phyloP scores from a whole-genome alignment of 768 basidiomycete species.

The Kwoniella sp. region DNA sequence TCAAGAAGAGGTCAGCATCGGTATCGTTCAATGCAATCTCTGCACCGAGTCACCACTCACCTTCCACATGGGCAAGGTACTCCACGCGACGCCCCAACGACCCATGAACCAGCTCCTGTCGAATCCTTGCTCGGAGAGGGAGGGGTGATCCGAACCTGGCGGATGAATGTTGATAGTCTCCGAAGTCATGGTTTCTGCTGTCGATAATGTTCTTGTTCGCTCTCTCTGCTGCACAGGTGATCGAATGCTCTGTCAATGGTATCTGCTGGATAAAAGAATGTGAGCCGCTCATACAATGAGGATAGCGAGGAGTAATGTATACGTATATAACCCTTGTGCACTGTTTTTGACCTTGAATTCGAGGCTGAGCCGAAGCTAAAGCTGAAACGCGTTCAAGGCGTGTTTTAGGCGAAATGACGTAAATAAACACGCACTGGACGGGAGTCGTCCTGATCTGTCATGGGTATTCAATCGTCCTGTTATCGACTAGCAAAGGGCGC shows the following conservation, averaged over 20 bases:
- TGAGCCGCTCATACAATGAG: neutral
- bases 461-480: no score
- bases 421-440: no score
- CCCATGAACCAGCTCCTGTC: constrained; percentile 52
- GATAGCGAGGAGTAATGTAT: neutral
- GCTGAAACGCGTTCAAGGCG: neutral
- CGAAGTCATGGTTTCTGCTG: constrained; percentile 3
- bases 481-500: no score
- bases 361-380: neutral
- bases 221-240: neutral
- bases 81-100: constrained; percentile 57
- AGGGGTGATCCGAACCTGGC: constrained; percentile 40
- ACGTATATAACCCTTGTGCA: no score
- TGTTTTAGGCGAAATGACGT: constrained; percentile 2
- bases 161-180: constrained; percentile 30
- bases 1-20: neutral
- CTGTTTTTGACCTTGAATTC: no score
- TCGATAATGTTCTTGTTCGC: no score
- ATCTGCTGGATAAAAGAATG: neutral
- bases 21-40: neutral
- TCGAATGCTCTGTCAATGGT: neutral
- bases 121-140: constrained; percentile 39
- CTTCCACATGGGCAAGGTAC: constrained; percentile 60
- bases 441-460: no score
- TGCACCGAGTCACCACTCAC: constrained; percentile 34